Percentiles rank a stretch among this genome's conserved stretches.
Evolutionary conservation across 2,329 filamentous ascomycete genomes (phyloP).

Genomic region (Paecilomyces formosus): DNA sequence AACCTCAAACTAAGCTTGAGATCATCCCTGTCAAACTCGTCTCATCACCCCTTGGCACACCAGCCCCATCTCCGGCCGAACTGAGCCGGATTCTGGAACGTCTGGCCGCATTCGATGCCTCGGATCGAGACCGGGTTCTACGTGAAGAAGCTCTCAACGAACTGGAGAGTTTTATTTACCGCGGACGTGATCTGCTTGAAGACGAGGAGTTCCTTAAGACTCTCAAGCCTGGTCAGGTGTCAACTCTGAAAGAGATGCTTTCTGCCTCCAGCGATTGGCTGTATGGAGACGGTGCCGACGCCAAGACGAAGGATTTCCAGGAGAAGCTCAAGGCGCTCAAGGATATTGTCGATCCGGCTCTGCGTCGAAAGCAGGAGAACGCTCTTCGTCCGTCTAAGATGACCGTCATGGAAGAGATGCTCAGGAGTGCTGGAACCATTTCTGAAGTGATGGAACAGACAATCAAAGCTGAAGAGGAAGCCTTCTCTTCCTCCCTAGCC

Average conservation of each 20-base stretch:
- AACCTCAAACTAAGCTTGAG: constrained; percentile 41
- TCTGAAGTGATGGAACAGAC: constrained; percentile 62
- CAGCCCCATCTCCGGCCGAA: constrained; percentile 26
- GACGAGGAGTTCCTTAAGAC: constrained; percentile 65
- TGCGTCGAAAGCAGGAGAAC: constrained; percentile 66
- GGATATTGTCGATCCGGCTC: constrained; percentile 68
- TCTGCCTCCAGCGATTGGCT: constrained; percentile 78
- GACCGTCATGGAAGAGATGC: constrained; percentile 57
- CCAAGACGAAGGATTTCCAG: constrained; percentile 66
- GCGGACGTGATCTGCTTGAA: constrained; percentile 72
- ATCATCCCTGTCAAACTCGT: constrained; percentile 45
- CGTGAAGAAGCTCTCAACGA: constrained; percentile 86
- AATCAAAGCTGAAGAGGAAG: constrained; percentile 63
- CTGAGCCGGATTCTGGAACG: constrained; percentile 57
- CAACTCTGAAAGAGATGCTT: constrained; percentile 60
- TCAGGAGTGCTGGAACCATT: constrained; percentile 65
- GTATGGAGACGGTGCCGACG: constrained; percentile 74
- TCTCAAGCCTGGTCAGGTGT: constrained; percentile 62
- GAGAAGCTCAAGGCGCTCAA: constrained; percentile 69
- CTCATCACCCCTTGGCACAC: constrained; percentile 39
- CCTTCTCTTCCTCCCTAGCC: constrained; percentile 48
- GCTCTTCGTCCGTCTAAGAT: constrained; percentile 64
- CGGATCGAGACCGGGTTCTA: constrained; percentile 67
- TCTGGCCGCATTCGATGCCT: constrained; percentile 75
- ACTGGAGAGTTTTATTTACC: constrained; percentile 91